phyloP scores from a whole-genome alignment of 2,329 filamentous ascomycete species.

The Penicillium palitans region DNA sequence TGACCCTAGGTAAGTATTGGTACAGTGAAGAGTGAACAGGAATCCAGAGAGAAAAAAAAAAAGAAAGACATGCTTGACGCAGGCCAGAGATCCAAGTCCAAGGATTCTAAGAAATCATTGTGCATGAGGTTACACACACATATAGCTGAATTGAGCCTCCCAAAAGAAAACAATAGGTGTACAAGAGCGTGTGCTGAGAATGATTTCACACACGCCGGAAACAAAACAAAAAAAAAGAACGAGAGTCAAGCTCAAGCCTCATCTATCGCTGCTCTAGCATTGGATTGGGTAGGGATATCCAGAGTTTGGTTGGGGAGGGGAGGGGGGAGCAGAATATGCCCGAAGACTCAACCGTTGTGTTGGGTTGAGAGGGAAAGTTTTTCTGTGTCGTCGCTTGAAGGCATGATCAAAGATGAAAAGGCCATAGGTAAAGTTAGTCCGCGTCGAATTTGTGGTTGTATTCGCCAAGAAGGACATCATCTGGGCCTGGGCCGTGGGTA shows the following conservation, averaged over 20 bases:
- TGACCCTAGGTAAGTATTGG: conserved; percentile 2
- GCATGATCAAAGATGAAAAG: conserved; percentile 11
- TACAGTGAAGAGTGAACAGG: conserved; percentile 10
- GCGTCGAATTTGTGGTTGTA: conserved; percentile 67
- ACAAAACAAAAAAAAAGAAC: neutral
- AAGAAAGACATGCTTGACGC: neutral
- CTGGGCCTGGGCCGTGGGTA: conserved; percentile 56
- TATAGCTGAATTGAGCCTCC: neutral
- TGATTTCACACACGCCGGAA: neutral
- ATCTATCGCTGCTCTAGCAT: conserved; percentile 7
- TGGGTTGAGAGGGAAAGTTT: conserved; percentile 5
- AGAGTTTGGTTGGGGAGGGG: neutral
- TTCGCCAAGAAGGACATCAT: conserved; percentile 75
- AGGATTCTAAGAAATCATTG: neutral
- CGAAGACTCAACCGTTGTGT: neutral
- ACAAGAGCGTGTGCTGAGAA: neutral
- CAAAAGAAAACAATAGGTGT: conserved; percentile 8
- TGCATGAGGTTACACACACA: neutral
- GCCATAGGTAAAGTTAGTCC: conserved; percentile 43
- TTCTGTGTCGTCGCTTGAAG: conserved; percentile 21
- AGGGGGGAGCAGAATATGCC: neutral
- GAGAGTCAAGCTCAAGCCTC: neutral
- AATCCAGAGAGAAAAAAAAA: neutral
- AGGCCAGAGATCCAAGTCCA: neutral
- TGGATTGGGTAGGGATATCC: neutral